Evolutionary conservation across 1,284 basidiomycete species (phyloP).

Genomic region (Athelia sp.): DNA sequence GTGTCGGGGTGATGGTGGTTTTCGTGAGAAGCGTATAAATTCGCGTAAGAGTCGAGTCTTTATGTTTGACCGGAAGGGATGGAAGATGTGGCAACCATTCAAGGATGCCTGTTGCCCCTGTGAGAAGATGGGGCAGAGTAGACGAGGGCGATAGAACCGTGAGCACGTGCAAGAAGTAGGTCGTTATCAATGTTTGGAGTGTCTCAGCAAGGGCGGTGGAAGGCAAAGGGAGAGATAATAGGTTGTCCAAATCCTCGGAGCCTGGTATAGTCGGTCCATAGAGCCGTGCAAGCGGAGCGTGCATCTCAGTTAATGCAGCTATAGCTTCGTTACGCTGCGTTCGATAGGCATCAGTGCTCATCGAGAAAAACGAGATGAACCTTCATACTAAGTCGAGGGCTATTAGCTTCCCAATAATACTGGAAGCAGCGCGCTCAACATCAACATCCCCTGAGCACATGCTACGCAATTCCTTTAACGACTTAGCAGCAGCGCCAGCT

Average conservation of each 20-base stretch:
- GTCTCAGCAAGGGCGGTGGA: background rate
- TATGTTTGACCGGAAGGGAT: constrained; percentile 43
- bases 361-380: constrained; percentile 1
- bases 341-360: background rate
- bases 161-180: constrained; percentile 50
- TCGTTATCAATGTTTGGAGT: constrained; percentile 47
- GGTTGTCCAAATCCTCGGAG: constrained; percentile 15
- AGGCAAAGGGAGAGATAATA: constrained; percentile 30
- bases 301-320: constrained; percentile 39
- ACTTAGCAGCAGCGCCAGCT: constrained; percentile 31
- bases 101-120: constrained; percentile 34
- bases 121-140: constrained; percentile 24
- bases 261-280: constrained; percentile 8
- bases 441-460: constrained; percentile 47
- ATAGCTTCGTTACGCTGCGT: constrained; percentile 47
- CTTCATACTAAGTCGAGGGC: constrained; percentile 61
- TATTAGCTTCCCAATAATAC: constrained; percentile 59
- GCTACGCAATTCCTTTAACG: constrained; percentile 41
- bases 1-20: constrained; percentile 10
- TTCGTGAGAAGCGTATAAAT: constrained; percentile 51
- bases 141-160: constrained; percentile 13
- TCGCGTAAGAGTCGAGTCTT: constrained; percentile 53
- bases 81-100: constrained; percentile 45
- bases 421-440: constrained; percentile 66
- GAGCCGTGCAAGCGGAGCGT: constrained; percentile 34